phyloP scores from a whole-genome alignment of 2,329 filamentous ascomycete genomes.

The Claviceps maximensis region DNA sequence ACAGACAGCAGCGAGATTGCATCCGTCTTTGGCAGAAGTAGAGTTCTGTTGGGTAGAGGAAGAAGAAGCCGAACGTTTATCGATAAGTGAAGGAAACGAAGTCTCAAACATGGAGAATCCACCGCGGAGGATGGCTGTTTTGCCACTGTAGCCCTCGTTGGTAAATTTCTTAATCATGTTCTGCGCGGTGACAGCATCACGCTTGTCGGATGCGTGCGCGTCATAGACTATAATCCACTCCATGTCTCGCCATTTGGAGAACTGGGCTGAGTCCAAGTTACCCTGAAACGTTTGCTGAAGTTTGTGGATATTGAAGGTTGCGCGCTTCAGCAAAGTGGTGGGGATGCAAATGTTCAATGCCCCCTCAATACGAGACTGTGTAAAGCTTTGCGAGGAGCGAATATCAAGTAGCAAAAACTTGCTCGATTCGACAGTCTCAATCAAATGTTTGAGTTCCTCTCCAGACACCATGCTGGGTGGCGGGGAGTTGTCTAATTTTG shows the following conservation, averaged over 20 bases:
- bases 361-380: slow-evolving; percentile 58
- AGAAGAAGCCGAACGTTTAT: slow-evolving; percentile 29
- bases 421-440: slow-evolving; percentile 28
- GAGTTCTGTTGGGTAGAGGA: slow-evolving; percentile 6
- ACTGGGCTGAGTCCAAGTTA: slow-evolving; percentile 54
- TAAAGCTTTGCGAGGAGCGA: slow-evolving; percentile 72
- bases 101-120: slow-evolving; percentile 66
- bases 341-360: slow-evolving; percentile 90
- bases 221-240: slow-evolving; percentile 83
- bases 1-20: slow-evolving; percentile 54
- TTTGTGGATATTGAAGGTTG: slow-evolving; percentile 81
- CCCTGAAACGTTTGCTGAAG: slow-evolving; percentile 75
- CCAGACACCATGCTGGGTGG: slow-evolving; percentile 39
- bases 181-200: slow-evolving; percentile 66
- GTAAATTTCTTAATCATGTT: slow-evolving; percentile 92
- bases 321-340: slow-evolving; percentile 80
- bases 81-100: slow-evolving; percentile 52
- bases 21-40: slow-evolving; percentile 19
- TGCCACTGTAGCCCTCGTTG: slow-evolving; percentile 66
- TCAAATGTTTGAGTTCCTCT: slow-evolving; percentile 40
- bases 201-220: slow-evolving; percentile 57
- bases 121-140: slow-evolving; percentile 62
- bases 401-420: slow-evolving; percentile 66
- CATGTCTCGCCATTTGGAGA: slow-evolving; percentile 62
- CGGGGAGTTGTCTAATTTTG: slow-evolving; percentile 30